These are phyloP conservation scores for Panicum virgatum DNA, from an alignment of 202 grass and related monocot genomes.

Conservation along the genomic window DNA sequence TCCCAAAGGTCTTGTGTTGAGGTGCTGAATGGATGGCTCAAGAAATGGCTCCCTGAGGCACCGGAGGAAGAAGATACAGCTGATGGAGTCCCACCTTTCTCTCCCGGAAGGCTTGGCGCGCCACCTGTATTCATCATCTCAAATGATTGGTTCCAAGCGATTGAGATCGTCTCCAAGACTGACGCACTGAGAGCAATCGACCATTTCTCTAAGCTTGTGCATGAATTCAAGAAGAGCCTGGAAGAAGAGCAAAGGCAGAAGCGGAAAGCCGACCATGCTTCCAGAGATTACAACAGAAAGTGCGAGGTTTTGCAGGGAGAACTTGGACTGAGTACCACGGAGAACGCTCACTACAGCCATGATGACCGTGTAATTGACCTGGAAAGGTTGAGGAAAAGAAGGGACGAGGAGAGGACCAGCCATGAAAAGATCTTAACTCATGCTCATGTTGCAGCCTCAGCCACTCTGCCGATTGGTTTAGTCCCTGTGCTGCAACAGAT, in stretches of 20 bases:
- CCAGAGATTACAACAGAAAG: conserved; percentile 49
- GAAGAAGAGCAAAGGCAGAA: conserved; percentile 60
- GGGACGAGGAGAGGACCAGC: conserved; percentile 55
- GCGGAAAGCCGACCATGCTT: conserved; percentile 45
- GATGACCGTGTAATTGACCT: conserved; percentile 41
- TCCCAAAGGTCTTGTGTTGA: conserved; percentile 73
- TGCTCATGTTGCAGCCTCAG: conserved; percentile 49
- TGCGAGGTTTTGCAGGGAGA: conserved; percentile 35
- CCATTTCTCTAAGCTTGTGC: conserved; percentile 46
- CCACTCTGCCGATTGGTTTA: conserved; percentile 57
- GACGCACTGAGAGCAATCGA: conserved; percentile 52
- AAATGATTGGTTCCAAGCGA: conserved; percentile 82
- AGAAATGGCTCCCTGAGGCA: conserved; percentile 64
- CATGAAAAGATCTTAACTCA: conserved; percentile 55
- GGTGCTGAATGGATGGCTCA: conserved; percentile 71
- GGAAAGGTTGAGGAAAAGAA: conserved; percentile 42
- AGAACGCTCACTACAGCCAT: conserved; percentile 15
- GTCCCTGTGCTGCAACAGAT: conserved; percentile 64
- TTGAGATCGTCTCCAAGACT: conserved; percentile 52
- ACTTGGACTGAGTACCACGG: conserved; percentile 18
- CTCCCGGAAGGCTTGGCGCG: conserved; percentile 61
- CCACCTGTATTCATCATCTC: conserved; percentile 60
- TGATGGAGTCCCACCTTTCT: conserved; percentile 77
- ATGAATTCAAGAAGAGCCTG: conserved; percentile 52
- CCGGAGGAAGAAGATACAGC: conserved; percentile 53